Base-by-base conservation (phyloP, 202 grass and related monocot genomes). In the Hordeum pubiflorum region DNA sequence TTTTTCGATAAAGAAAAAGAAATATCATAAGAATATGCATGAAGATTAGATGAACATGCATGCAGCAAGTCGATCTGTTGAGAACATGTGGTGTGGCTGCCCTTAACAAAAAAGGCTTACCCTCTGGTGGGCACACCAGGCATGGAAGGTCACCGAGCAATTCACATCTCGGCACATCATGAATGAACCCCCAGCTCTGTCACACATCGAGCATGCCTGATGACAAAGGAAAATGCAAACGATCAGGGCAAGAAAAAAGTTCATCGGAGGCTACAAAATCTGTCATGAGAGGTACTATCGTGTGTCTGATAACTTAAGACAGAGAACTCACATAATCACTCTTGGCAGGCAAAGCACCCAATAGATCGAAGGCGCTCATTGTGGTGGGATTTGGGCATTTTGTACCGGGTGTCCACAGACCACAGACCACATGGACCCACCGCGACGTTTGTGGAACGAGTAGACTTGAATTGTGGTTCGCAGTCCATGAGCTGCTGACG, bases 381-480 rank as follows among this genome's bases (percentile, higher is more conserved):
- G 95, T 98, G 69, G 79, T 75, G 12, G 85, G 83, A 88, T 98
- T 98, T 73, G 95, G 95, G 69, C 92, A 98, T 84, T 91, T 82
- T 75, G 95, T 95, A 79, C 92, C 90, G 77, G 95, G 95, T 40
- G 92, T 98, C 95, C 95, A 98, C 9, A 98, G 81, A 33, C 90
- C 88, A 86, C 95, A 98, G 82, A 98, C 95, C 85, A 98, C 81
- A 76, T 98, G 95, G 83, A 98, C 80, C 95, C 95, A 98, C 58
- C 91, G 90, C 44, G 52, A 83, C 66, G 59, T 76, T 32, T 64
- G 66, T 74, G 20, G 75, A 74, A 83, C 78, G 82, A 87, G 31
- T 76, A 89, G 31, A 79, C 89, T 81, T 24, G 83, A 50, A 64
- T 50, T 69, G 57, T 77, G 76, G 69, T 65, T 87, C 68, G 33